Evolutionary conservation across 2,329 filamentous ascomycete genomes (phyloP).

Genomic region (Sporothrix mexicana): DNA sequence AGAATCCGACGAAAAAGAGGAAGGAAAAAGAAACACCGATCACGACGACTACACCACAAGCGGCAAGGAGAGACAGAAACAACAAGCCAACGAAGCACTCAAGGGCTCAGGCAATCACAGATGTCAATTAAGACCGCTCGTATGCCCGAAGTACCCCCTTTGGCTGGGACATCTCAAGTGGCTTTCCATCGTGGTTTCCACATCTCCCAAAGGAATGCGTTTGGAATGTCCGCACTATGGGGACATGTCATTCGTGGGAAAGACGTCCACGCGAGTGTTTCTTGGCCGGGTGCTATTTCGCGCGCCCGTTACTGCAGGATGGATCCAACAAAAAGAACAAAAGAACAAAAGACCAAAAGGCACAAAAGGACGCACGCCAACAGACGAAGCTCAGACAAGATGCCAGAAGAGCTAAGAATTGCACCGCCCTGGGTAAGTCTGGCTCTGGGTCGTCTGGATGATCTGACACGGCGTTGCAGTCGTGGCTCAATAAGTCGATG

Average conservation of each 20-base stretch:
- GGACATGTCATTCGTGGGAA: background rate
- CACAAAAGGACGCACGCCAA: background rate
- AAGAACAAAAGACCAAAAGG: too few species aligned
- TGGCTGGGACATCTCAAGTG: slow-evolving; percentile 9
- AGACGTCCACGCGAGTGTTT: background rate
- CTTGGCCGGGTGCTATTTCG: slow-evolving; percentile 29
- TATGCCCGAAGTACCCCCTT: slow-evolving; percentile 18
- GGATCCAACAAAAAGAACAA: too few species aligned
- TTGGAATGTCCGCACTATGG: background rate
- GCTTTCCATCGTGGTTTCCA: slow-evolving; percentile 1
- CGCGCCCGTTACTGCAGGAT: slow-evolving; percentile 9
- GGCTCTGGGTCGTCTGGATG: background rate
- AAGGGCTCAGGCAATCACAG: too few species aligned
- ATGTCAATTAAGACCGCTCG: background rate
- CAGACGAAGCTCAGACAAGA: background rate
- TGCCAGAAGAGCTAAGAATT: too few species aligned
- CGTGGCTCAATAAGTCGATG: slow-evolving; percentile 16
- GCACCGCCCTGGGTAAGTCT: too few species aligned
- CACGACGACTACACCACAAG: background rate
- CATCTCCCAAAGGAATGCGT: background rate
- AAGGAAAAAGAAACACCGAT: background rate
- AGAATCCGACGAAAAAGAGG: too few species aligned
- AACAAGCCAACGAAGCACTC: too few species aligned
- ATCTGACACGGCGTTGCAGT: background rate
- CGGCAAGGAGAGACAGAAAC: background rate